phyloP scores from a whole-genome alignment of 2,329 filamentous ascomycete species.

The Claviceps digitariae region DNA sequence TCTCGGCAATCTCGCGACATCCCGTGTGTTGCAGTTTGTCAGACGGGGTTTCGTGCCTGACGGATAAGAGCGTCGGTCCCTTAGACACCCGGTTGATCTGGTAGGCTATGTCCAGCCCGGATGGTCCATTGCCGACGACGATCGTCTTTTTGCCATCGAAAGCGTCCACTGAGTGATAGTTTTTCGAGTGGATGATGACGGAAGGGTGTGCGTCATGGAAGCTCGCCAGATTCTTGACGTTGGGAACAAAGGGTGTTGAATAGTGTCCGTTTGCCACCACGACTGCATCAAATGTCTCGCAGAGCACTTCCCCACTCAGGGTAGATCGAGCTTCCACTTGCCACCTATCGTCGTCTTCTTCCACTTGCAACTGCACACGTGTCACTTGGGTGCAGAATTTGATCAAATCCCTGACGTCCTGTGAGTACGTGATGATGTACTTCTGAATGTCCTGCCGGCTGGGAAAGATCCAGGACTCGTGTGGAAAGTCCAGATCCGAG shows the following conservation, averaged over 20 bases:
- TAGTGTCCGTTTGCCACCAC: conserved; percentile 68
- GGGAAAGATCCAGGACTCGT: conserved; percentile 59
- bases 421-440: conserved; percentile 62
- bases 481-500: conserved; percentile 53
- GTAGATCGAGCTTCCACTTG: conserved; percentile 40
- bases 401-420: conserved; percentile 53
- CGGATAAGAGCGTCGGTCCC: conserved; percentile 52
- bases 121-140: conserved; percentile 73
- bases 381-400: conserved; percentile 57
- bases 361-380: conserved; percentile 30
- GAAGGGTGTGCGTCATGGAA: conserved; percentile 48
- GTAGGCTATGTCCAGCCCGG: conserved; percentile 66
- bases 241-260: conserved; percentile 52
- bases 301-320: conserved; percentile 23
- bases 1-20: conserved; percentile 41
- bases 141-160: conserved; percentile 63
- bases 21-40: conserved; percentile 30
- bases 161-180: conserved; percentile 52
- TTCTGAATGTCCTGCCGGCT: conserved; percentile 53
- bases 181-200: conserved; percentile 61
- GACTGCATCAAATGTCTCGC: conserved; percentile 55
- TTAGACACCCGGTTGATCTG: conserved; percentile 55
- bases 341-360: conserved; percentile 40
- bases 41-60: conserved; percentile 33
- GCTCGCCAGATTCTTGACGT: conserved; percentile 41